Evolutionary conservation across 208 protist genomes (phyloP), one percentile per base, ranked within the genome.

Genomic region (Trypanosoma brucei): DNA sequence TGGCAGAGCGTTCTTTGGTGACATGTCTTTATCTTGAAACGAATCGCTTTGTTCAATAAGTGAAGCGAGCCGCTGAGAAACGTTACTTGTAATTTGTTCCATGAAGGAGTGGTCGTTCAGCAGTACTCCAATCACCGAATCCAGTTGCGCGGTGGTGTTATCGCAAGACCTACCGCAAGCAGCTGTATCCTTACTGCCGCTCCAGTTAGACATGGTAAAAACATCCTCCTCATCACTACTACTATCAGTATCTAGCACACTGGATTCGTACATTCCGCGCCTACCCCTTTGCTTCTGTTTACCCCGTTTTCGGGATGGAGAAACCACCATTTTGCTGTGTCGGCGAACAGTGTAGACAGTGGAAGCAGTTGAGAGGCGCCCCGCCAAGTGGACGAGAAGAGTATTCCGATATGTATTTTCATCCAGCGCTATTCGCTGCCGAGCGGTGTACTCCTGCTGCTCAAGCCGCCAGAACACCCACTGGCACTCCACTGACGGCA

Each of bases 21-120:
- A 59, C 6, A 30, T 9, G 45, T 59, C 49, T 9, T 8, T 30
- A 40, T 51, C 38, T 2, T 33, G 14, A 31, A 7, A 37, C 22
- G 51, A 40, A 52, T 70, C 65, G 38, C 30, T 51, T 30, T 64
- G 46, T 42, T 59, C 51, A 37, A 70, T 70, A 44, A 53, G 49
- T 7, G 31, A 48, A 30, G 65, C 65, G 9, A 70, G 44, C 31
- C 45, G 37, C 37, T 34, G 37, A n/a, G 65, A 70, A 14, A 70
- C 65, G 4, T 51, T 40, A 13, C 62, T 40, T 44, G 51, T 58
- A 6, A 70, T 0, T 22, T 59, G 46, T 34, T 40, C 36, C 30
- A 70, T 53, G 14, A 70, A 58, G 7, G n/a, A 33, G n/a, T 6
- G n/a, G 49, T 62, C n/a, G n/a, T 59, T 54, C 36, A 62, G 30